Conservation (phyloP, 1,284 basidiomycete genomes). For the Trichosporon inkin region DNA sequence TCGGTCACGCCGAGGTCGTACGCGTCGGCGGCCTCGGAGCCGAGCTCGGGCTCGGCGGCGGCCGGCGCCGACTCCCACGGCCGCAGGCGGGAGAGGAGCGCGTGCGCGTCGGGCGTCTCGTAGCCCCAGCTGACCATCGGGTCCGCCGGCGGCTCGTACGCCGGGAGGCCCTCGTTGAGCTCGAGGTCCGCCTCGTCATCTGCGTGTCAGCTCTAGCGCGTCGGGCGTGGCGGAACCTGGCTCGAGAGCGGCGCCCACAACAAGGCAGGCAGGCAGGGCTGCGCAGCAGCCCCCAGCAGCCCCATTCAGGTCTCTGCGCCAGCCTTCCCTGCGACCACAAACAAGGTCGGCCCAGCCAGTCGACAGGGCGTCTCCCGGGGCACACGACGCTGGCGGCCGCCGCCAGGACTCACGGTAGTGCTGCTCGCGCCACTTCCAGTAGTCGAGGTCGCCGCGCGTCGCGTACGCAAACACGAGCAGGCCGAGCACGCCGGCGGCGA, state of each 20-base stretch:
- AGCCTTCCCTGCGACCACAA: too few relatives aligned
- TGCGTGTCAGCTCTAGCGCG: background rate
- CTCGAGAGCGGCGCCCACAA: too few relatives aligned
- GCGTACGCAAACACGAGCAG: background rate
- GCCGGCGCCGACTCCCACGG: slow-evolving; percentile 27
- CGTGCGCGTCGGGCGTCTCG: slow-evolving; percentile 21
- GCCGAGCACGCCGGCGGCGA: background rate
- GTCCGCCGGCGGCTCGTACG: slow-evolving; percentile 31
- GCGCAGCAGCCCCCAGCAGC: background rate
- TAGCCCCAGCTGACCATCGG: slow-evolving; percentile 39
- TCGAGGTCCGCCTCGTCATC: background rate
- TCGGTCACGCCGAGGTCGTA: slow-evolving; percentile 32
- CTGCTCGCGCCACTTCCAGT: background rate
- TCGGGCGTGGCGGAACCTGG: too few relatives aligned
- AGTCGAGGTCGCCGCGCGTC: background rate
- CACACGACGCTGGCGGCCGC: too few relatives aligned
- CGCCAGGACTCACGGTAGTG: background rate
- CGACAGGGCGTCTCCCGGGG: too few relatives aligned
- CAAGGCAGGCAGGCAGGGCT: too few relatives aligned
- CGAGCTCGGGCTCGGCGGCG: slow-evolving; percentile 26
- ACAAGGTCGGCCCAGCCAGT: too few relatives aligned
- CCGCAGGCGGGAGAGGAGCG: slow-evolving; percentile 25
- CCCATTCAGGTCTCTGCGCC: too few relatives aligned
- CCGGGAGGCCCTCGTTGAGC: background rate
- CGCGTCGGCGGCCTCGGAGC: slow-evolving; percentile 35